These are phyloP conservation scores for Chlorella variabilis DNA, from an alignment of 163 green algal genomes.

Conservation along the genomic window DNA sequence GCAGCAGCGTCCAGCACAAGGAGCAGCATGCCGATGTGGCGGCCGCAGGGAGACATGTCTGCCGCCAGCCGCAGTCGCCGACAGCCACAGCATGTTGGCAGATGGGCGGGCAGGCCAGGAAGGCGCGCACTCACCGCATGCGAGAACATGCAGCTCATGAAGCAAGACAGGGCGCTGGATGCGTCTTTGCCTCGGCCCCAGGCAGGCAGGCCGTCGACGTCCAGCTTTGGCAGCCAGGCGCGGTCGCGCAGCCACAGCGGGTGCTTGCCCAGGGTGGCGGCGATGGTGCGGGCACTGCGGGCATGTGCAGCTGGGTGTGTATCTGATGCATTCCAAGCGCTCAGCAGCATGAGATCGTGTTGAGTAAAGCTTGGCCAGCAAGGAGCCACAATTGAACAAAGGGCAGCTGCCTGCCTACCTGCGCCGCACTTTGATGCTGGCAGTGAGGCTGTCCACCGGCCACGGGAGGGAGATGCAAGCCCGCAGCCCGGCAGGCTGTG, in stretches of 20 bases:
- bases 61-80: too few relatives aligned
- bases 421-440: background rate
- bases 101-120: too few relatives aligned
- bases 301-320: background rate
- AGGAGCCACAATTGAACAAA: too few relatives aligned
- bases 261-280: background rate
- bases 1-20: background rate
- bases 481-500: background rate
- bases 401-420: too few relatives aligned
- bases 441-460: background rate
- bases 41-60: too few relatives aligned
- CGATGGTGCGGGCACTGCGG: constrained; percentile 4
- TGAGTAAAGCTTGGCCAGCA: too few relatives aligned
- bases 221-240: background rate
- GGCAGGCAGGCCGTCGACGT: background rate
- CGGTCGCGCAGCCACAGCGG: background rate
- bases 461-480: background rate
- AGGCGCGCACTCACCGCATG: background rate
- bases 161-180: background rate
- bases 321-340: background rate
- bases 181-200: background rate
- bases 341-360: too few relatives aligned
- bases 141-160: background rate
- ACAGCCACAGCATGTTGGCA: too few relatives aligned
- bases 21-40: background rate